Conservation (phyloP, 2,329 filamentous ascomycete species). For the Ceratocystis smalleyi region DNA sequence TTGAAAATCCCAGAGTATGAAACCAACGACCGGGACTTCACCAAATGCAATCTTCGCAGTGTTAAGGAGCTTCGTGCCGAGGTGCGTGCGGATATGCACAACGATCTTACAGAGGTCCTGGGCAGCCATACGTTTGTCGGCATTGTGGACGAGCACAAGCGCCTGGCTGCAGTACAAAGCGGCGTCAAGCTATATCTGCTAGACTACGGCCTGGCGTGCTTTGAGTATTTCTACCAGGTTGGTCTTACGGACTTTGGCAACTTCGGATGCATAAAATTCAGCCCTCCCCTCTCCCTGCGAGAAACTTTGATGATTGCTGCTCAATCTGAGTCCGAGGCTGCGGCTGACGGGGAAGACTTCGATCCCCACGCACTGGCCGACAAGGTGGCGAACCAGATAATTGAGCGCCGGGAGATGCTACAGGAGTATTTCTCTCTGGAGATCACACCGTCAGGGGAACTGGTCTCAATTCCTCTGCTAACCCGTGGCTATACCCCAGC, state of each 20-base stretch:
- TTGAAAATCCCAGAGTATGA: conserved; percentile 46
- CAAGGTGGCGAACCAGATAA: conserved; percentile 50
- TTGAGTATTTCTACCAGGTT: conserved; percentile 90
- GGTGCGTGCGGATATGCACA: conserved; percentile 70
- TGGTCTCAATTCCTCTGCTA: conserved; percentile 67
- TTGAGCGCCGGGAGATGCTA: conserved; percentile 70
- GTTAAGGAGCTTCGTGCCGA: conserved; percentile 68
- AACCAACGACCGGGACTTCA: conserved; percentile 50
- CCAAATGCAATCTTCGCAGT: conserved; percentile 61
- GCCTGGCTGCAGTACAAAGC: conserved; percentile 82
- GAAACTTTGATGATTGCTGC: conserved; percentile 60
- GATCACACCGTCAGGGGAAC: conserved; percentile 59
- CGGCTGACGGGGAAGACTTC: conserved; percentile 37
- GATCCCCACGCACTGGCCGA: conserved; percentile 52
- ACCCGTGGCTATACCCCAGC: conserved; percentile 79
- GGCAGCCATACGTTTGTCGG: conserved; percentile 85
- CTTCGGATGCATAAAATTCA: conserved; percentile 70
- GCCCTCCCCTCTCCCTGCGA: conserved; percentile 54
- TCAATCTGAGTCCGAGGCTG: conserved; percentile 45
- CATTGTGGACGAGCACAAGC: conserved; percentile 70
- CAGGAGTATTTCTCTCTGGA: conserved; percentile 83
- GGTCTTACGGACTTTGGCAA: conserved; percentile 93
- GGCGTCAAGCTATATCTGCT: conserved; percentile 84
- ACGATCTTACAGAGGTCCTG: conserved; percentile 73
- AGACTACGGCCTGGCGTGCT: conserved; percentile 76